Conservation (phyloP, 192 early-diverging fungal genomes). For the Backusella westeae region DNA sequence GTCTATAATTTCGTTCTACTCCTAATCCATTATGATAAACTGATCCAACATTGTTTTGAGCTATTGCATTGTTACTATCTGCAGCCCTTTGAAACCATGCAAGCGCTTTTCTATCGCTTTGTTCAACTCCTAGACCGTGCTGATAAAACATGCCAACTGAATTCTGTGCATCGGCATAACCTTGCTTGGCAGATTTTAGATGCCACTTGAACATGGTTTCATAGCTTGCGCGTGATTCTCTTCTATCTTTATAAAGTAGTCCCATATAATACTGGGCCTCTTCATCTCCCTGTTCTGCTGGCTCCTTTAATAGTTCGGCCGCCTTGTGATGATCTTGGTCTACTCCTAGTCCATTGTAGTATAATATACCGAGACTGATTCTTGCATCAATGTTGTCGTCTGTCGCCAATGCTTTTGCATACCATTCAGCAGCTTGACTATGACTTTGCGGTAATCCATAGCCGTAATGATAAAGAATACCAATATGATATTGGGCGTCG, state of each 20-base stretch:
- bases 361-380: background rate
- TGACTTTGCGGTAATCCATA: background rate
- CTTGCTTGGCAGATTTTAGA: conserved; percentile 5
- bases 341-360: background rate
- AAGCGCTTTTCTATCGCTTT: background rate
- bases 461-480: background rate
- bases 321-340: background rate
- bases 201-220: background rate
- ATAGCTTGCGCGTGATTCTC: background rate
- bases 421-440: background rate
- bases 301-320: background rate
- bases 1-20: background rate
- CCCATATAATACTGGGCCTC: background rate
- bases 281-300: background rate
- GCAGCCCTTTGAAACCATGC: background rate
- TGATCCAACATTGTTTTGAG: background rate
- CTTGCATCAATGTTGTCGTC: background rate
- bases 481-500: background rate
- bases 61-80: background rate
- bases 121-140: background rate
- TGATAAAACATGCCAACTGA: background rate
- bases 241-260: background rate
- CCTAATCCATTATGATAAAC: conserved; percentile 2
- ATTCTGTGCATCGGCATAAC: background rate
- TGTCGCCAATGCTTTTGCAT: background rate